Evolutionary conservation across 805 yeast species (phyloP).

Genomic region (Nakazawaea wickerhamii): DNA sequence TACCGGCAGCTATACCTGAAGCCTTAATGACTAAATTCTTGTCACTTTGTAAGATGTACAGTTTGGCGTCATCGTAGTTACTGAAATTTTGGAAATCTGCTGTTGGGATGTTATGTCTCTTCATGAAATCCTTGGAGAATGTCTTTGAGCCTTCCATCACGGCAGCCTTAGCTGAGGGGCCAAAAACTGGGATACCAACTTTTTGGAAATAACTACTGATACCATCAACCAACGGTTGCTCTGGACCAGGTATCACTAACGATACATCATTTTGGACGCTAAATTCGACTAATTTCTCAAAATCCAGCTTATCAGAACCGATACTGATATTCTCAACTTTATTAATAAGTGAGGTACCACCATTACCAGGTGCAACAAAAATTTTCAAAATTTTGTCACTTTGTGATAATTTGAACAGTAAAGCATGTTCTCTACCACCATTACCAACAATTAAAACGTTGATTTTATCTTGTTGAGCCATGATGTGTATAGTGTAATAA

Average conservation of each 20-base stretch:
- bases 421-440: conserved; percentile 99
- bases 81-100: conserved; percentile 85
- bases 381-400: conserved; percentile 66
- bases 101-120: conserved; percentile 86
- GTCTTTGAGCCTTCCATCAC: conserved; percentile 96
- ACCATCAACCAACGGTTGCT: conserved; percentile 96
- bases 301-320: conserved; percentile 61
- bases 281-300: conserved; percentile 63
- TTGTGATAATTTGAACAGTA: conserved; percentile 85
- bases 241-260: conserved; percentile 97
- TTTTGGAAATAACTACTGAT: conserved; percentile 64
- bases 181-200: conserved; percentile 93
- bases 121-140: conserved; percentile 91
- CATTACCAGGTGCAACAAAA: conserved; percentile 96
- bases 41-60: conserved; percentile 57
- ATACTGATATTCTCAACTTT: conserved; percentile 70
- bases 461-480: conserved; percentile 9
- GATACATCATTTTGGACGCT: conserved; percentile 62
- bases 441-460: conserved; percentile 87
- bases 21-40: conserved; percentile 91
- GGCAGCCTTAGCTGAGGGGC: conserved; percentile 91
- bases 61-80: conserved; percentile 66
- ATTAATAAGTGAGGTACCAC: conserved; percentile 64
- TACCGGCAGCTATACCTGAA: conserved; percentile 97
- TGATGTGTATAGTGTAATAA: not conserved